Evolutionary conservation across 192 early-diverging fungal species (phyloP).

Genomic region (Backusella macrospora): DNA sequence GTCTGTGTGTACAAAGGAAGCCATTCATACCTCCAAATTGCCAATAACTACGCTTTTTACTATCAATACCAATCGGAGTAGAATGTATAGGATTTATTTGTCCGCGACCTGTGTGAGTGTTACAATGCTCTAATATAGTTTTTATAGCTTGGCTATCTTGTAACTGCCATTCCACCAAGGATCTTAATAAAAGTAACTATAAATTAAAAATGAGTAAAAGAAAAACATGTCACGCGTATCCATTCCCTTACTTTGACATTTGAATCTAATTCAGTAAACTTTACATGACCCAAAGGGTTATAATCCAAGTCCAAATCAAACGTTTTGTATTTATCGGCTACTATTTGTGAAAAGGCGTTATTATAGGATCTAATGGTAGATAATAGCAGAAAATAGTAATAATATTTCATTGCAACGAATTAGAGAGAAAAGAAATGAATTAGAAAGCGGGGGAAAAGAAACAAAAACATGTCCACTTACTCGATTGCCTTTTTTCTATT

Average conservation of each 20-base stretch:
- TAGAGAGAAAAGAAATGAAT: background rate
- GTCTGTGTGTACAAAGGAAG: background rate
- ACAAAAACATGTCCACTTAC: slow-evolving; percentile 15
- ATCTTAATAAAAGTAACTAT: slow-evolving; percentile 31
- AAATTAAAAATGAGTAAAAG: background rate
- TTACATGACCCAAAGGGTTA: slow-evolving; percentile 27
- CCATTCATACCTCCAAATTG: slow-evolving; percentile 36
- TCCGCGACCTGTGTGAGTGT: background rate
- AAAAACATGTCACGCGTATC: background rate
- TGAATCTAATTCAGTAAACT: slow-evolving; percentile 25
- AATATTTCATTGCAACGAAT: background rate
- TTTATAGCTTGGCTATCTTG: slow-evolving; percentile 32
- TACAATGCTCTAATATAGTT: slow-evolving; percentile 16
- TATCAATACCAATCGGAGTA: slow-evolving; percentile 28
- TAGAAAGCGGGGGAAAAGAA: background rate
- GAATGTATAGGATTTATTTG: slow-evolving; percentile 28
- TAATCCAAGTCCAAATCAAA: slow-evolving; percentile 26
- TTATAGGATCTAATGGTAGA: background rate
- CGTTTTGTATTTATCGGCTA: slow-evolving; percentile 23
- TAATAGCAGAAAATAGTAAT: background rate
- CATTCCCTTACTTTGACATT: slow-evolving; percentile 33
- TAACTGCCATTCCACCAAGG: slow-evolving; percentile 38
- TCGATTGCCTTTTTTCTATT: slow-evolving; percentile 33
- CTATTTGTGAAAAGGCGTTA: slow-evolving; percentile 20
- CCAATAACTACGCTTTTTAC: slow-evolving; percentile 36